Base-by-base conservation (phyloP, 148 eudicot species). In the Chenopodium album region DNA sequence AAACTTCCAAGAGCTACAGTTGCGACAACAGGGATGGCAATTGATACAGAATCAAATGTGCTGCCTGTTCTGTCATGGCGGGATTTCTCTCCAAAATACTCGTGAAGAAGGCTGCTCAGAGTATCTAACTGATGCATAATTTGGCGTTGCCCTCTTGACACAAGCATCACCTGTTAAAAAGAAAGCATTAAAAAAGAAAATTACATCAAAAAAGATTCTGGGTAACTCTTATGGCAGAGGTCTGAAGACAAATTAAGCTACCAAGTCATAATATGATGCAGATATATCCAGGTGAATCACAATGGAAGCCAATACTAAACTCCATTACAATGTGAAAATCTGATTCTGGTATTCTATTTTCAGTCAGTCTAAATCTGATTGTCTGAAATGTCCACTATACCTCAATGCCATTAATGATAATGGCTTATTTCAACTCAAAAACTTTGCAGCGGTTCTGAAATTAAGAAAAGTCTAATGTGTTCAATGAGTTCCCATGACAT, bases 111-210 rank as follows among this genome's bases (percentile, higher is more conserved):
- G 76, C 81, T 91, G 90, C 87, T 91, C 75, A 95, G 83, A 72
- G 85, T 92, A 83, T 94, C 98, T 32, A 94, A 60, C 79, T 95
- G 99, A 78, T 90, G 94, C 90, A 92, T 84, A 9, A 92, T 84
- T 81, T 92, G 94, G 41, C 93, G 91, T 46, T 95, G 98, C 34
- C 91, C 89, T 79, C 94, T 87, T 13, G 94, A 79, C 56, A 95
- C 83, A 19, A 88, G 83, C 79, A 94, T 64, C 48, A 95, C 86
- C 98, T 95, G 87, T 47, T 69, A 52, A 72, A 48, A 59, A 28
- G 81, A 84, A 34, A 31, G 60, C 32, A 76, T 19, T 37, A 37
- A 34, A 22, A 74, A 20, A 1, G 20, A 41, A 34, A 71, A 68
- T 68, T 68, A 2, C 12, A 12, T 5, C 16, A 13, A 60, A 26